Evolutionary conservation across 352 stramenopile species (phyloP), one percentile per base, ranked within the genome.

Genomic region (Phytophthora megakarya): DNA sequence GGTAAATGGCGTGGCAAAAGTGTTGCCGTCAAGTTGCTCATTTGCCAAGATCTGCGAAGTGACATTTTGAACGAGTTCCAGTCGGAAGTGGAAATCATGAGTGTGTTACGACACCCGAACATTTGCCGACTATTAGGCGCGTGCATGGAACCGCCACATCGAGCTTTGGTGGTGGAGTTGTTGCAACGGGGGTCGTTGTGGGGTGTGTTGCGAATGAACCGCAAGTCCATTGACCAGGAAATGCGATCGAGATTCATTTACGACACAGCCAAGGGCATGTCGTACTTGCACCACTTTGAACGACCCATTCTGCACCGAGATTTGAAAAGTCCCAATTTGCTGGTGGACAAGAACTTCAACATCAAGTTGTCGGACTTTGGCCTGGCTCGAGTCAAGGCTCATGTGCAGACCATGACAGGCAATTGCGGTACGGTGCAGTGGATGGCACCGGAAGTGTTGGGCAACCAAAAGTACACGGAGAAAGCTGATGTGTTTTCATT

Each of bases 41-140:
- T 88, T 43, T 87, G 77, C 37, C 81, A 90, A 40, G 81, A 88
- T 9, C 63, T 88, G 40, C 77, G 79, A 13, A 80, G 61, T 19
- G 81, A 88, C 43, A 88, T 88, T 50, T 23, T 88, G 54, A 66
- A 81, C 44, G 81, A 90, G 46, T 87, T 90, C 55, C 73, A 88
- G 63, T 86, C 75, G 10, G 81, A 90, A 61, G 73, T 88, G 43
- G 77, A 87, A 68, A 88, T 90, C 57, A 90, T 90, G 81, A 88
- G 77, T 33, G 76, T 88, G 18, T 83, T 99, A 70, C 75, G 81
- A 16, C 96, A 99, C 74, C 96, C 97, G 6, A 98, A 98, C 75
- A 97, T 99, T 59, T 98, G 96, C 65, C 76, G 98, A 3, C 91
- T 98, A 60, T 91, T 98, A 62, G 95, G 94, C 21, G 95, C 93